Evolutionary conservation across 768 basidiomycete species (phyloP), one percentile per base, ranked within the genome.

Genomic region (Naganishia vaughanmartiniae): DNA sequence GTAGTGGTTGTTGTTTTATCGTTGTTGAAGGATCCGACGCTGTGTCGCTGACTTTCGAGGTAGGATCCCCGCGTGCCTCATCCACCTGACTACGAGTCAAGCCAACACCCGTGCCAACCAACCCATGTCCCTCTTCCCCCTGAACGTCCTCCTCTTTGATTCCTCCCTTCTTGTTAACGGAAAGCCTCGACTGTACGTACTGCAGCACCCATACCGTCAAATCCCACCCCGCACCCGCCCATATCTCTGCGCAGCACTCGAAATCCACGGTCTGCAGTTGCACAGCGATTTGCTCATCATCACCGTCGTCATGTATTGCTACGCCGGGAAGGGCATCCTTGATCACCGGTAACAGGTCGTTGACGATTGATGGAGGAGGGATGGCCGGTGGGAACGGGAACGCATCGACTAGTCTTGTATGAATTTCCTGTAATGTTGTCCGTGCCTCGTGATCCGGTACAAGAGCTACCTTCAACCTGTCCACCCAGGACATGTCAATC

Each of bases 381-480:
- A 63, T 63, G 26, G 21, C 26, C 1, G 60, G 60, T 26, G 60
- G 60, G 60, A 63, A 63, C 34, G 60, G 60, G 30, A 63, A 63
- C 17, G 17, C 42, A 28, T 45, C 36, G 36, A 10, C 28, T 15
- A 63, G 19, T 11, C 24, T 4, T 4, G 39, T n/a, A 30, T 63
- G 42, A 26, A 63, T 45, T 15, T 45, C 60, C 26, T 21, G 24
- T 26, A 63, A 1, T 26, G 39, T 10, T 4, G 60, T 63, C 2
- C 5, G 24, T 24, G 60, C 42, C 31, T 39, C 24, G 4, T 45
- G n/a, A 21, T 63, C 28, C 24, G 26, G 60, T 24, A 42, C 2
- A 21, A 63, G 60, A 26, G 60, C 60, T 5, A n/a, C 24, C n/a
- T 45, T 39, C 14, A 63, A 24, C 60, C 60, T 63, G 30, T 21